Evolutionary conservation across 495 filamentous ascomycete species (phyloP).

Genomic region (Neurospora sp.): DNA sequence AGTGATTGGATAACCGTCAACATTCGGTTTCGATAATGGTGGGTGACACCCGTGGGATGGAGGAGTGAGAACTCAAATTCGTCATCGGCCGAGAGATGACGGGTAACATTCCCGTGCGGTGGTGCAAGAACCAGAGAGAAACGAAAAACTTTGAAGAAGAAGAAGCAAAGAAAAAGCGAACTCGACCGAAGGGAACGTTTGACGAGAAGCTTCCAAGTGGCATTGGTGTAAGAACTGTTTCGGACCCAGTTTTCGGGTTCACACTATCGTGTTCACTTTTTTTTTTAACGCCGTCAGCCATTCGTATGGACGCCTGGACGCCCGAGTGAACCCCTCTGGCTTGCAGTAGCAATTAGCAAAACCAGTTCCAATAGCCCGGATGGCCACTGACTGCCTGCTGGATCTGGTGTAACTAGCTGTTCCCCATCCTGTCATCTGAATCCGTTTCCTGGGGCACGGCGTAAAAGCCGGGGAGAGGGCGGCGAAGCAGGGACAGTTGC

Average conservation of each 20-base stretch:
- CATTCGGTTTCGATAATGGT: neutral
- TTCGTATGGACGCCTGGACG: neutral
- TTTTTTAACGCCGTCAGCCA: neutral
- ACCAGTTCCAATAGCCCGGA: neutral
- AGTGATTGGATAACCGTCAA: neutral
- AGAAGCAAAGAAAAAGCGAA: neutral
- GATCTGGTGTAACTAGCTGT: conserved; percentile 12
- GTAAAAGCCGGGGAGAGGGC: neutral
- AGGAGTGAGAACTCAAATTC: neutral
- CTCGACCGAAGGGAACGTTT: neutral
- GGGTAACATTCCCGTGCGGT: neutral
- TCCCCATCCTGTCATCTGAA: conserved; percentile 1
- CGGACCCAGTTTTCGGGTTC: neutral
- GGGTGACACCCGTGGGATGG: neutral
- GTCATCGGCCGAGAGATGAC: neutral
- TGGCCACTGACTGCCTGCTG: neutral
- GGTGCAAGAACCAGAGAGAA: neutral
- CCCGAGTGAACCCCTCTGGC: neutral
- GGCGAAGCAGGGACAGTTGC: neutral
- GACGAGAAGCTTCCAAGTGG: neutral
- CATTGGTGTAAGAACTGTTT: neutral
- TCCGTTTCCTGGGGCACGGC: neutral
- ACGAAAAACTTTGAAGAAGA: neutral
- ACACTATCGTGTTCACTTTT: neutral
- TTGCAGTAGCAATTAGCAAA: neutral